phyloP scores from a whole-genome alignment of 441 rosid genomes.

The Breynia disticha region DNA sequence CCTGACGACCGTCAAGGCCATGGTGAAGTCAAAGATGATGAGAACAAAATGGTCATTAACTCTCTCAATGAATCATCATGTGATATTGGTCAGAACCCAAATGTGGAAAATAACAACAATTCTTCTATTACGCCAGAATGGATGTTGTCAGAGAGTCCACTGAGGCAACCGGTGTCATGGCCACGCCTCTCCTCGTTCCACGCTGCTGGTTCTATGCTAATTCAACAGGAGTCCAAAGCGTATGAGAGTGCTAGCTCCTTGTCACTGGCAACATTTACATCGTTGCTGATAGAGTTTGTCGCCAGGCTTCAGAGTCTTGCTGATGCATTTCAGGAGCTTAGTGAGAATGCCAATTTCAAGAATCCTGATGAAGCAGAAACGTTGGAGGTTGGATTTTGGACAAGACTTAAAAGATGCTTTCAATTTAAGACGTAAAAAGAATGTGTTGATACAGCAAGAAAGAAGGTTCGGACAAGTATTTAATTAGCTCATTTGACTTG shows the following conservation, averaged over 20 bases:
- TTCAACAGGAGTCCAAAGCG: conserved; percentile 19
- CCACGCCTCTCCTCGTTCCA: conserved; percentile 12
- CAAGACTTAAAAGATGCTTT: conserved; percentile 10
- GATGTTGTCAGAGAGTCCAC: not conserved
- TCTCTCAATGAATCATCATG: too few relatives aligned
- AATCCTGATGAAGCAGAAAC: conserved; percentile 20
- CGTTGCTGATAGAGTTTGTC: conserved; percentile 59
- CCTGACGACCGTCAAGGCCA: too few relatives aligned
- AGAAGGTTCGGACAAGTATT: too few relatives aligned
- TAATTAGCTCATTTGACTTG: too few relatives aligned
- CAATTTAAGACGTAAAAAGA: too few relatives aligned
- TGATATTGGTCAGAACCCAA: too few relatives aligned
- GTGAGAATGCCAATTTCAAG: conserved; percentile 43
- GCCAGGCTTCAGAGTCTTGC: conserved; percentile 58
- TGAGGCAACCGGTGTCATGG: conserved; percentile 25
- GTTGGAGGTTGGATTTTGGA: conserved; percentile 6
- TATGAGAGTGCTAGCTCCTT: conserved; percentile 57
- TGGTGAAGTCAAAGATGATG: too few relatives aligned
- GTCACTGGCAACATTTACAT: conserved; percentile 61
- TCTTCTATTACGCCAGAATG: too few relatives aligned
- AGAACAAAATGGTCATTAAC: too few relatives aligned
- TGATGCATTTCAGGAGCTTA: conserved; percentile 42
- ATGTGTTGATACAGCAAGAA: too few relatives aligned
- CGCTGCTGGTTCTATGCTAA: conserved; percentile 2
- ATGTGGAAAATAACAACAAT: too few relatives aligned